Evolutionary conservation across 352 stramenopile genomes (phyloP).

Genomic region (Phytophthora pistaciae): DNA sequence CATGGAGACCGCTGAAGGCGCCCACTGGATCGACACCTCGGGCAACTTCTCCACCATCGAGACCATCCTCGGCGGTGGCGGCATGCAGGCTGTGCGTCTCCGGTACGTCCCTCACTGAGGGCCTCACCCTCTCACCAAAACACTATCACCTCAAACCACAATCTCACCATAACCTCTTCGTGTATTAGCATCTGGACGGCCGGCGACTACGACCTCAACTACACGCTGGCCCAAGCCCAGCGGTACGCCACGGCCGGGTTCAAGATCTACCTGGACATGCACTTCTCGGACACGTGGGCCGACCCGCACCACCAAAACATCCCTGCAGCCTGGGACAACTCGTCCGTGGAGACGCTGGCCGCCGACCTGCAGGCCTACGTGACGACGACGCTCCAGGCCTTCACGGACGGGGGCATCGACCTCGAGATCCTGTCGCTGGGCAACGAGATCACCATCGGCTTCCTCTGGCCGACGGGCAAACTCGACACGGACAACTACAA

Average conservation of each 20-base stretch:
- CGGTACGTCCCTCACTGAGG: slow-evolving; percentile 14
- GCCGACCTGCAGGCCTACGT: slow-evolving; percentile 35
- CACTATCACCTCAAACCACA: background rate
- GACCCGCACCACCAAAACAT: slow-evolving; percentile 37
- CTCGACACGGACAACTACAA: slow-evolving; percentile 37
- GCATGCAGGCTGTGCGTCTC: slow-evolving; percentile 34
- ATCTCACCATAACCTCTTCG: background rate
- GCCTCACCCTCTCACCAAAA: too few species aligned
- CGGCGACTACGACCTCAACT: slow-evolving; percentile 41
- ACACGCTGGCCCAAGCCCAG: slow-evolving; percentile 35
- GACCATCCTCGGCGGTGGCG: slow-evolving; percentile 33
- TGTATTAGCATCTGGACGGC: slow-evolving; percentile 38
- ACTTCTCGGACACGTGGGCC: slow-evolving; percentile 47
- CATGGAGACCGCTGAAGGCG: slow-evolving; percentile 38
- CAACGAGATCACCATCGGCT: slow-evolving; percentile 46
- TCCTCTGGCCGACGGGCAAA: slow-evolving; percentile 37
- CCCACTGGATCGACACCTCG: slow-evolving; percentile 33
- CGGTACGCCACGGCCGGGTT: slow-evolving; percentile 36
- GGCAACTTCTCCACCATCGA: slow-evolving; percentile 33
- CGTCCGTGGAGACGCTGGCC: slow-evolving; percentile 32
- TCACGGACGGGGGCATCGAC: slow-evolving; percentile 39
- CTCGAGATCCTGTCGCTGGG: slow-evolving; percentile 43
- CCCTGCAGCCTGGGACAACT: slow-evolving; percentile 32
- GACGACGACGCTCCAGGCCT: slow-evolving; percentile 37
- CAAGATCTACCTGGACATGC: slow-evolving; percentile 45